Evolutionary conservation across 306 rosid genomes (phyloP), one percentile per base, ranked within the genome.

Genomic region (Medicago lupulina): DNA sequence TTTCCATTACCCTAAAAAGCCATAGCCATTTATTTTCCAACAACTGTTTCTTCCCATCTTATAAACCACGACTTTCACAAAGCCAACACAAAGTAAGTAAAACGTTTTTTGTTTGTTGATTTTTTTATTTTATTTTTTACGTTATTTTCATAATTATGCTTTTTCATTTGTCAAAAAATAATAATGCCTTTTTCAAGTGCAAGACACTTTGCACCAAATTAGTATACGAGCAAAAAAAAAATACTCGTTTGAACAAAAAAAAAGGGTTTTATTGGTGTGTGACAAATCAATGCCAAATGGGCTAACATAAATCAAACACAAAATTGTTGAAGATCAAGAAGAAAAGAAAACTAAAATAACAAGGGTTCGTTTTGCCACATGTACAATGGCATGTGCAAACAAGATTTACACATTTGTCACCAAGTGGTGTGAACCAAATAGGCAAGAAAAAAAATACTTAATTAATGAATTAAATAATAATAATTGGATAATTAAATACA

Each of bases 11-110:
- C 13, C 55, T 66, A 0, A 36, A 46, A 44, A 14, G 17, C 14
- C 16, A 34, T 3, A 15, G 8, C 5, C 73, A 76, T 70, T 82
- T 57, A 82, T 71, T 77, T 77, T 77, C 38, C 38, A 49, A 76
- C 62, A 53, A 34, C 70, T 12, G 43, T 19, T n/a, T 38, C 49
- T 44, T n/a, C 57, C 77, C 61, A 44, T 46, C 41, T 15, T 28
- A 10, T 31, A 51, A n/a, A 47, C 67, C 71, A 44, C 75, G 5
- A 50, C 60, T 44, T 43, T 31, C 12, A 2, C 51, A 25, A 41
- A 71, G n/a, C n/a, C n/a, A n/a, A n/a, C n/a, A n/a, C n/a, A n/a
- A n/a, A n/a, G n/a, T n/a, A n/a, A n/a, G 3, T 62, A 44, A 67
- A 62, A 70, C 60, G 23, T 72, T 31, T 5, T 31, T 31, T 23